Conservation (phyloP, 2,329 filamentous ascomycete genomes). For the Fusarium sp. region DNA sequence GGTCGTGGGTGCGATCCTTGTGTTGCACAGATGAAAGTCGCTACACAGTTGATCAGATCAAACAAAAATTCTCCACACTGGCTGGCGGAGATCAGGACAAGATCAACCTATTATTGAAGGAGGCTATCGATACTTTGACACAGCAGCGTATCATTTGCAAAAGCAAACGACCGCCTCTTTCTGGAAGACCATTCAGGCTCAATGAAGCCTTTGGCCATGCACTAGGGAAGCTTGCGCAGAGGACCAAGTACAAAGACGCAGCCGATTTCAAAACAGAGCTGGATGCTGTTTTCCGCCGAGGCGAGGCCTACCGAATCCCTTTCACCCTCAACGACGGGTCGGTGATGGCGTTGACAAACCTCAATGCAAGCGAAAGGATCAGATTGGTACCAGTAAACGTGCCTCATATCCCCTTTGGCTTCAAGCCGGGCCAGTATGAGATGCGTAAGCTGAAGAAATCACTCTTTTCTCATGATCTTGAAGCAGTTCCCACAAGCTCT, state of each 20-base stretch:
- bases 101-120: constrained; percentile 59
- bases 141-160: constrained; percentile 67
- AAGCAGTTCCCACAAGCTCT: constrained; percentile 69
- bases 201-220: constrained; percentile 67
- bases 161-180: constrained; percentile 67
- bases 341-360: constrained; percentile 73
- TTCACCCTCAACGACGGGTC: constrained; percentile 72
- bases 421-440: constrained; percentile 77
- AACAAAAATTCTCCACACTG: constrained; percentile 63
- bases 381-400: constrained; percentile 65
- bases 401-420: constrained; percentile 74
- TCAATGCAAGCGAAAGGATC: constrained; percentile 70
- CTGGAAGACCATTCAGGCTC: constrained; percentile 71
- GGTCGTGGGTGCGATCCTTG: constrained; percentile 70
- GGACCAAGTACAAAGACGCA: constrained; percentile 67
- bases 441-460: constrained; percentile 74
- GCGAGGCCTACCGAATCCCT: constrained; percentile 59
- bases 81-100: constrained; percentile 53
- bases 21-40: constrained; percentile 63
- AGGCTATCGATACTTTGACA: constrained; percentile 61
- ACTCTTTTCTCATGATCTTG: constrained; percentile 72
- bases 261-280: constrained; percentile 68
- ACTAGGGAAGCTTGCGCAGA: constrained; percentile 67
- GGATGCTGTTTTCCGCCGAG: constrained; percentile 64
- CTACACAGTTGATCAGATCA: constrained; percentile 62